phyloP scores from a whole-genome alignment of 148 eudicot genomes.

The Amaranthus palmeri region DNA sequence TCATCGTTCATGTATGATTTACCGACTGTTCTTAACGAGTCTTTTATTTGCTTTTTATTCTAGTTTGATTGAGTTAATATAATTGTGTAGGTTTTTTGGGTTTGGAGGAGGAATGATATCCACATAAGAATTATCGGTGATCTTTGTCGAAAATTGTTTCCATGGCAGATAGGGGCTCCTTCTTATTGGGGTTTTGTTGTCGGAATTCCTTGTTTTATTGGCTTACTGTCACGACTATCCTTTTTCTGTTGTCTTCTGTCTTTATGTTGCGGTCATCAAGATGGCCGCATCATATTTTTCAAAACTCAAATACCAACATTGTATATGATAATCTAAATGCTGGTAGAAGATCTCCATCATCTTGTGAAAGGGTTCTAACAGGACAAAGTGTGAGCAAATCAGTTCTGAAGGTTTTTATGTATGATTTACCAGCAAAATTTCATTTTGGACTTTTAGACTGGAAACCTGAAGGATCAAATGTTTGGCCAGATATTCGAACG shows the following conservation, averaged over 20 bases:
- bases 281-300: slow-evolving; percentile 31
- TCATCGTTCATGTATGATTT: neutral
- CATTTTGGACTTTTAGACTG: slow-evolving; percentile 77
- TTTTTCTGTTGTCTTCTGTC: slow-evolving; percentile 64
- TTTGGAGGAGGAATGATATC: neutral
- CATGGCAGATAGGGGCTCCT: slow-evolving; percentile 56
- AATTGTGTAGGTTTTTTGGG: slow-evolving; percentile 6
- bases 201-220: slow-evolving; percentile 47
- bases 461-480: slow-evolving; percentile 46
- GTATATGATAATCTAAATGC: slow-evolving; percentile 11
- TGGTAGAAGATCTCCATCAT: slow-evolving; percentile 6
- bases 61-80: slow-evolving; percentile 1
- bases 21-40: too few relatives aligned
- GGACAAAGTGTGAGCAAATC: slow-evolving; percentile 5
- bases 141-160: neutral
- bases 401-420: slow-evolving; percentile 80
- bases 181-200: slow-evolving; percentile 36
- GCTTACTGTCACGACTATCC: slow-evolving; percentile 45
- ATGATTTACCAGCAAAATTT: slow-evolving; percentile 82
- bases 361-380: slow-evolving; percentile 1
- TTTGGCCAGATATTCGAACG: slow-evolving; percentile 79
- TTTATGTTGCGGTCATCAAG: slow-evolving; percentile 58
- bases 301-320: slow-evolving; percentile 27
- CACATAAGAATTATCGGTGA: neutral
- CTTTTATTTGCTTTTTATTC: neutral